These are phyloP conservation scores for Prototheca wickerhamii DNA, from an alignment of 163 green algal genomes.

Conservation along the genomic window DNA sequence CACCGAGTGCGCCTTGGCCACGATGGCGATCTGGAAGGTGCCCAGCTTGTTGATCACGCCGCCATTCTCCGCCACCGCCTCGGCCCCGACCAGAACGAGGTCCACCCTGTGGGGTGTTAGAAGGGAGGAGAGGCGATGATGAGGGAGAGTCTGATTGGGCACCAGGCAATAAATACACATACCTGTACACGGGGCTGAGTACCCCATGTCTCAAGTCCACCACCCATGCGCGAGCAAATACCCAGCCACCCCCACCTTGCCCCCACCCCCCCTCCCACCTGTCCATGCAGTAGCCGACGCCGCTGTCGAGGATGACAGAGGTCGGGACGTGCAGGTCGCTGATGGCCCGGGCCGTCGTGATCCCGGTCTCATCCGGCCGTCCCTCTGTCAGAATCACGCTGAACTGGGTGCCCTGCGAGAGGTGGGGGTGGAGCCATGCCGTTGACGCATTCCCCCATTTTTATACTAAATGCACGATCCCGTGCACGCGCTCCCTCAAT, in stretches of 20 bases:
- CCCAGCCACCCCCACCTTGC: not conserved
- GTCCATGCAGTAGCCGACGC: constrained; percentile 77
- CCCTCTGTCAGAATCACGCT: constrained; percentile 88
- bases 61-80: constrained; percentile 92
- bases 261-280: not conserved
- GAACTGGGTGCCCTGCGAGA: constrained; percentile 68
- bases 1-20: constrained; percentile 72
- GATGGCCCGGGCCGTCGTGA: constrained; percentile 71
- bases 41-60: constrained; percentile 97
- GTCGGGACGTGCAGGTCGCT: constrained; percentile 65
- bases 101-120: constrained; percentile 57
- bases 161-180: too few relatives aligned
- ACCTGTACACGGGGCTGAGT: not conserved
- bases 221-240: not conserved
- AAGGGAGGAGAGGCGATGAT: not conserved
- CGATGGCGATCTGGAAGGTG: constrained; percentile 79
- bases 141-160: not conserved
- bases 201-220: not conserved
- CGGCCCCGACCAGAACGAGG: constrained; percentile 87
- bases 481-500: too few relatives aligned
- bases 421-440: not conserved
- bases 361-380: constrained; percentile 68
- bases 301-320: constrained; percentile 80
- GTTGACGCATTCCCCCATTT: not conserved
- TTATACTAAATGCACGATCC: too few relatives aligned